These are phyloP conservation scores for Babesia ovis DNA, from an alignment of 169 alveolate species.

Conservation along the genomic window DNA sequence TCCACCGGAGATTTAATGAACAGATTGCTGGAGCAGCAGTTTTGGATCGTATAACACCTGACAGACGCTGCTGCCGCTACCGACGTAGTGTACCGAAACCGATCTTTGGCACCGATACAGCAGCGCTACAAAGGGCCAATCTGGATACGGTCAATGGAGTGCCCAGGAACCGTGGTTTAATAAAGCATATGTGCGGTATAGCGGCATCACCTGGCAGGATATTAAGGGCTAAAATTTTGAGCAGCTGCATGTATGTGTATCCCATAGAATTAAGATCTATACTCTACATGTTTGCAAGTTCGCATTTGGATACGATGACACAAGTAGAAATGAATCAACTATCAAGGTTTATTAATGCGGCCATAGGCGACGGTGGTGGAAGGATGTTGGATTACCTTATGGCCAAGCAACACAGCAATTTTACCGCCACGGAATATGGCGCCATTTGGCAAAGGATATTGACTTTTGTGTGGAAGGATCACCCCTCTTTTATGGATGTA, in stretches of 20 bases:
- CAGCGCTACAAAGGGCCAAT: neutral
- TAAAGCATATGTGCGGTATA: constrained; percentile 19
- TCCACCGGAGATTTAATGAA: neutral
- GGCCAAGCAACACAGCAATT: neutral
- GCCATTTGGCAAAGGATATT: neutral
- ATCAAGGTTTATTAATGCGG: neutral
- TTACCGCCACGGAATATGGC: neutral
- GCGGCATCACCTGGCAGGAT: neutral
- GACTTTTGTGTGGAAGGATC: constrained; percentile 1
- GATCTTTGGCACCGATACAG: neutral
- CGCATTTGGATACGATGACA: constrained; percentile 13
- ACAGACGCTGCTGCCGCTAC: constrained; percentile 9
- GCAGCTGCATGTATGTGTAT: neutral
- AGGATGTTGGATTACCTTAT: constrained; percentile 4
- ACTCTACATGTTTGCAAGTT: constrained; percentile 28
- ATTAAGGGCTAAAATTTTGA: constrained; percentile 5
- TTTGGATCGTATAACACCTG: neutral
- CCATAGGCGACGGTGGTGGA: neutral
- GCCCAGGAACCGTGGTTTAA: neutral
- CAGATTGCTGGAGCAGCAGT: neutral
- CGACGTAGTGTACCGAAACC: constrained; percentile 20
- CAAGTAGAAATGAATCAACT: constrained; percentile 18
- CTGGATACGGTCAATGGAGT: no score
- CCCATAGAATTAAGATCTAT: constrained; percentile 49
- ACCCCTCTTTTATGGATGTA: constrained; percentile 13